Evolutionary conservation across 768 basidiomycete species (phyloP), one percentile per base, ranked within the genome.

Genomic region (Cystobasidium onofrii): DNA sequence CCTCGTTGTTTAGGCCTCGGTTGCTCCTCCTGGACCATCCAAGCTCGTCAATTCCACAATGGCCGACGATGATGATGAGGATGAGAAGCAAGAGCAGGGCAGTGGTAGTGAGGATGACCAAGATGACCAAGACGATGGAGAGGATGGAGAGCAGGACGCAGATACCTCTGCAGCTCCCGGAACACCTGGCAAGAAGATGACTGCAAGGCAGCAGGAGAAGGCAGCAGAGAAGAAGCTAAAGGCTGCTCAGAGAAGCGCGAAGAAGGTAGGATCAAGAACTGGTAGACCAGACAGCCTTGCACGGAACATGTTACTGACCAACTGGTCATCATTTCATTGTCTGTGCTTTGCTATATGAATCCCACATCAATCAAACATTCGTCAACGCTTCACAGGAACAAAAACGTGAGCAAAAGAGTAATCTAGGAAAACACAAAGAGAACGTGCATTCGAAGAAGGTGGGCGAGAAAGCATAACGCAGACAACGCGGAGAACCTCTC

Each of bases 71-170:
- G 52, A 75, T 1, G 52, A 25, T 31, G 72, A 72, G 3, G 50
- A 36, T 3, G 74, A 75, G 39, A 41, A 73, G 25, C 64, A 39
- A 9, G 54, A 34, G 34, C 43, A 57, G 25, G 73, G 71, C 27
- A 89, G 75, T 41, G 75, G 90, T 79, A 89, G 88, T 76, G 90
- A 92, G 78, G 89, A 85, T 44, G 82, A 82, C 31, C 66, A 73
- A 25, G 70, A 73, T 36, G 69, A 74, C 20, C 65, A 72, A 10
- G 50, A 69, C 60, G 63, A 64, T 23, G 67, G 54, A 15, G 65
- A 76, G 44, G 55, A 34, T 18, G 64, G 44, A 13, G 39, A 61
- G 39, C 71, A 69, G 36, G 52, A 74, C 60, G 74, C 39, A 31
- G 66, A 44, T 54, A 60, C 34, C 6, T 55, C 63, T 33, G 55